Evolutionary conservation across 805 yeast species (phyloP), one percentile per base, ranked within the genome.

Genomic region (Ogataea methylovora): DNA sequence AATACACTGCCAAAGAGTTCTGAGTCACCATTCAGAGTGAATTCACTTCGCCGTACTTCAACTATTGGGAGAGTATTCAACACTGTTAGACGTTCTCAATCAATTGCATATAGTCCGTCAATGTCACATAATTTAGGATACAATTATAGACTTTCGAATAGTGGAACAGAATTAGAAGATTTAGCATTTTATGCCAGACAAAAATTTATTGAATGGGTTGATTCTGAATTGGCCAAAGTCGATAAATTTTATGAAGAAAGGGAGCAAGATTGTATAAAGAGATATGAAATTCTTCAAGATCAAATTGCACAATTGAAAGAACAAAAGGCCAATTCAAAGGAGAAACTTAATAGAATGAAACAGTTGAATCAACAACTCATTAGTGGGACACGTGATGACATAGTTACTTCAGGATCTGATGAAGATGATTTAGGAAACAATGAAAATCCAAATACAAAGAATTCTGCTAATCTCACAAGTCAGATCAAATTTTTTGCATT

Each of bases 201-300:
- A 4, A 71, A 69, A 34, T 86, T 85, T 42, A 42, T 67, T n/a
- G 51, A 46, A 2, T 85, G 94, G 94, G 65, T 85, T 5, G 80
- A 82, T 35, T 34, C 45, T 0, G 81, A 85, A 51, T 60, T 79
- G 18, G 42, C 34, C 4, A 81, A 76, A 52, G 79, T 84, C 8
- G 76, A 82, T 25, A 31, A 23, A 0, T 85, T 85, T 48, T 85
- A 71, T 52, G 61, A 52, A 29, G 73, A 68, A 21, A 74, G 69
- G 43, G 94, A 84, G 46, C 61, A 65, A 20, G 80, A 73, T 17
- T 75, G 73, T 1, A 64, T 74, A 29, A 73, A 72, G 37, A 62
- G 90, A 37, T 79, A 70, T 43, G 53, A 76, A 10, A 48, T 79
- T 4, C 49, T 85, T 16, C 83, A 81, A 49, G 83, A 74, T 44